A percentile compares a stretch with the other conserved stretches of the same genome.
Conservation (phyloP, 2,329 filamentous ascomycete species). For the Trichophyton rubrum region DNA sequence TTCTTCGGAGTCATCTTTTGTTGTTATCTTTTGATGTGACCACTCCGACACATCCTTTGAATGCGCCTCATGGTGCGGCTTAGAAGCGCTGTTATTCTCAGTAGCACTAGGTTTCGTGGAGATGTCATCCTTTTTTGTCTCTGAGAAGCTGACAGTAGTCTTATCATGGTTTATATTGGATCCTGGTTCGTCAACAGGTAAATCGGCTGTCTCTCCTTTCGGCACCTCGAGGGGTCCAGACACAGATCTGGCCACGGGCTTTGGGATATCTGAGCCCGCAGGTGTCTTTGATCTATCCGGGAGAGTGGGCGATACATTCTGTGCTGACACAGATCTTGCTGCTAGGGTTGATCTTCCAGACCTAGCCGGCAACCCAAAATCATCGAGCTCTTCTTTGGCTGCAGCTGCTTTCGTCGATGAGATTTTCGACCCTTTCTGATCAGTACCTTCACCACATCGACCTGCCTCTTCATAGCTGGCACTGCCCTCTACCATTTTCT, state of each 20-base stretch:
- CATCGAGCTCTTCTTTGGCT: conserved; percentile 8
- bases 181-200: not conserved
- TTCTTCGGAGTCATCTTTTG: conserved; percentile 38
- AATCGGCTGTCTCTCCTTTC: not conserved
- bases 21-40: conserved; percentile 69
- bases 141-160: not conserved
- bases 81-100: not conserved
- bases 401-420: not conserved
- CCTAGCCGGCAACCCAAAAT: conserved; percentile 11
- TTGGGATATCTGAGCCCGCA: not conserved
- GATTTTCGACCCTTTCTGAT: not conserved
- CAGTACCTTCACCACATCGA: not conserved
- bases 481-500: not conserved
- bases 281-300: not conserved
- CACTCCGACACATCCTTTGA: conserved; percentile 55
- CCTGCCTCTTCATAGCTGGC: not conserved
- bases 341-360: not conserved
- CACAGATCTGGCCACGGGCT: conserved; percentile 6
- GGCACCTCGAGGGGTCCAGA: conserved; percentile 6
- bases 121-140: not conserved
- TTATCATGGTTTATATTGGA: not conserved
- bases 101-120: not conserved
- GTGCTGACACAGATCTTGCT: not conserved
- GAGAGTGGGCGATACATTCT: not conserved
- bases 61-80: not conserved